Conservation (phyloP, 2,329 filamentous ascomycete genomes). For the Stagonosporopsis tanaceti region DNA sequence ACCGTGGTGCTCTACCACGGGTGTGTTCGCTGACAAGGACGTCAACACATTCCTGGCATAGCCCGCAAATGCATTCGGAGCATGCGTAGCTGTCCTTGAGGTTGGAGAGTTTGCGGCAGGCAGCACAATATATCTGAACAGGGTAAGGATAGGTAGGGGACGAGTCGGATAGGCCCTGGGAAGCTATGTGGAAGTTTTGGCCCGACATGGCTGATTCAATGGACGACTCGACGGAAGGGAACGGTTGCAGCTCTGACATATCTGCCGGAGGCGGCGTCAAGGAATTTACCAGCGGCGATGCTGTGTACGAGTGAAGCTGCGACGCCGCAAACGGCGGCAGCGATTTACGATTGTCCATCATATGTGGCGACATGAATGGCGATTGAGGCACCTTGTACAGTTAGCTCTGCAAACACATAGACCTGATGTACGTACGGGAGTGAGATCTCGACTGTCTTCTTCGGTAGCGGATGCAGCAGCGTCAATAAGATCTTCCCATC, state of each 20-base stretch:
- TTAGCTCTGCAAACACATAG: slow-evolving; percentile 27
- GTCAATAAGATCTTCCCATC: slow-evolving; percentile 97
- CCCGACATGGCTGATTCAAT: slow-evolving; percentile 75
- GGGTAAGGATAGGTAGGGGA: slow-evolving; percentile 62
- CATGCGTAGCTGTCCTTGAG: slow-evolving; percentile 90
- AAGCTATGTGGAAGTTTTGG: slow-evolving; percentile 68
- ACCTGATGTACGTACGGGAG: slow-evolving; percentile 70
- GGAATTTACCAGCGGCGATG: slow-evolving; percentile 88
- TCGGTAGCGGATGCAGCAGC: slow-evolving; percentile 92
- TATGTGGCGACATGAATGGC: slow-evolving; percentile 61
- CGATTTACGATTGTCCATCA: slow-evolving; percentile 63
- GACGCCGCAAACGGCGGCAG: slow-evolving; percentile 64
- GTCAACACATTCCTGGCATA: slow-evolving; percentile 88
- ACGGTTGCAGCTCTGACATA: slow-evolving; percentile 67
- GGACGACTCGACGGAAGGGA: slow-evolving; percentile 87
- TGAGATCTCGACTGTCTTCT: slow-evolving; percentile 87
- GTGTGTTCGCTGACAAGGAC: slow-evolving; percentile 77
- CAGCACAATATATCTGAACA: slow-evolving; percentile 91
- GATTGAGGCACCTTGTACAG: slow-evolving; percentile 55
- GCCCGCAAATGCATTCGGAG: slow-evolving; percentile 93
- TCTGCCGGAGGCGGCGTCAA: slow-evolving; percentile 77
- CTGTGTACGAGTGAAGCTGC: slow-evolving; percentile 75
- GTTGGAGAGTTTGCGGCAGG: slow-evolving; percentile 78
- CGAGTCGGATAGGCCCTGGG: slow-evolving; percentile 62
- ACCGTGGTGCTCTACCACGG: slow-evolving; percentile 72